Evolutionary conservation across 352 stramenopile genomes (phyloP).

Genomic region (Pythium periplocum): DNA sequence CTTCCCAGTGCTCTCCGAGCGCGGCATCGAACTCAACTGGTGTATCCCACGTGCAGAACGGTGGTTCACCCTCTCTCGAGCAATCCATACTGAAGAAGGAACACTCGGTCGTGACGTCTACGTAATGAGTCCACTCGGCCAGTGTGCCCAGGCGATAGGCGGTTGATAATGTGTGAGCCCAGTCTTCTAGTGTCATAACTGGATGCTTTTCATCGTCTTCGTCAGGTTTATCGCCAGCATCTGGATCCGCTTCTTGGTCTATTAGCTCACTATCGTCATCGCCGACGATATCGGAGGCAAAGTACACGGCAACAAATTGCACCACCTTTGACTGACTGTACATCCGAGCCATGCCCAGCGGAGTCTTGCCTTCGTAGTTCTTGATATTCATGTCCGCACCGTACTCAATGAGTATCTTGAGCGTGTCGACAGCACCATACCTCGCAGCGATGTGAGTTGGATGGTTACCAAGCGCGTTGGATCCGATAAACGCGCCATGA

Average conservation of each 20-base stretch:
- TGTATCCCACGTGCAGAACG: constrained; percentile 47
- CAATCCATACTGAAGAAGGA: constrained; percentile 37
- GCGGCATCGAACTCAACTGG: constrained; percentile 69
- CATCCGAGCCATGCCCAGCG: constrained; percentile 74
- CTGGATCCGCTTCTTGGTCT: constrained; percentile 8
- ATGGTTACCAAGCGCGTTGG: constrained; percentile 63
- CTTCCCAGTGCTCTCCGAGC: constrained; percentile 50
- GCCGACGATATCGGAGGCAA: constrained; percentile 37
- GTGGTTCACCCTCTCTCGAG: constrained; percentile 3
- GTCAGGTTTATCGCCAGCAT: constrained; percentile 10
- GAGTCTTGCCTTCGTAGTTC: constrained; percentile 78
- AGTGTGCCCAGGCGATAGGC: constrained; percentile 52
- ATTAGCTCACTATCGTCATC: constrained; percentile 5
- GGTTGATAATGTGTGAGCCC: constrained; percentile 28
- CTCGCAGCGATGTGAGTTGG: constrained; percentile 67
- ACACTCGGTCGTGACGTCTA: constrained; percentile 43
- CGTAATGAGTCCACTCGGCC: constrained; percentile 73
- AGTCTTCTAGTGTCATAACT: constrained; percentile 29
- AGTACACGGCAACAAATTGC: constrained; percentile 54
- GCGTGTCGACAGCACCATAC: constrained; percentile 53
- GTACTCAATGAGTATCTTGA: constrained; percentile 72
- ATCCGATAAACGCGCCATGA: constrained; percentile 41
- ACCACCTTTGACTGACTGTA: constrained; percentile 45
- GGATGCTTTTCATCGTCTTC: constrained; percentile 14
- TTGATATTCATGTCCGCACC: constrained; percentile 79